Evolutionary conservation across 331 rosid genomes (phyloP).

Genomic region (Telfairia occidentalis): DNA sequence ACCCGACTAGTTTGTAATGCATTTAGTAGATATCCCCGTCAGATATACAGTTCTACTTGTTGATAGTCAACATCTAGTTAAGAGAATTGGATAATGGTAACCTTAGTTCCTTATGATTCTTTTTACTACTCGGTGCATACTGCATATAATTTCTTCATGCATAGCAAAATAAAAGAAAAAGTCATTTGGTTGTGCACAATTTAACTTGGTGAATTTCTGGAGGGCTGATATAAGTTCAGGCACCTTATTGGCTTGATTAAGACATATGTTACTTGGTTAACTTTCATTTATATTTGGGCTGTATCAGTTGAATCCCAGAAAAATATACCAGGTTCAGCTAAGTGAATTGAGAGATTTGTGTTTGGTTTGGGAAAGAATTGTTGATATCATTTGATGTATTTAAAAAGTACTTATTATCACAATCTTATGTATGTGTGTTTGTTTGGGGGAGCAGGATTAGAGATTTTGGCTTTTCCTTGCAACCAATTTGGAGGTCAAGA

Average conservation of each 20-base stretch:
- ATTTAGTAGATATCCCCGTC: background rate
- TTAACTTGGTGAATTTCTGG: background rate
- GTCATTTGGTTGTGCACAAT: background rate
- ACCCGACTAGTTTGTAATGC: background rate
- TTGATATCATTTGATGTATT: background rate
- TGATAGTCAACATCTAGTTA: background rate
- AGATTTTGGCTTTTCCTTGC: conserved; percentile 95
- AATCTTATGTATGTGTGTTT: background rate
- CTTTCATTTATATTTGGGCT: background rate
- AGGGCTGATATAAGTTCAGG: background rate
- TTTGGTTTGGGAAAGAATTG: background rate
- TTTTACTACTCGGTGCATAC: background rate
- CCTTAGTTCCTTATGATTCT: background rate
- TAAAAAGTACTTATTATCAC: background rate
- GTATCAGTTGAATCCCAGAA: background rate
- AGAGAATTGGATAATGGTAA: background rate
- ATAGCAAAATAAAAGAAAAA: background rate
- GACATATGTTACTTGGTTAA: background rate
- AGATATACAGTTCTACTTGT: background rate
- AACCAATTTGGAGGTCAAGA: conserved; percentile 98
- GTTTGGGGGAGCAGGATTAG: conserved; percentile 50
- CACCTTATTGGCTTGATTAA: background rate
- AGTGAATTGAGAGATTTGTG: background rate
- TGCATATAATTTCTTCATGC: background rate
- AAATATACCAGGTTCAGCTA: background rate